Conservation (phyloP, 2,329 filamentous ascomycete genomes). For the Calonectria henricotiae region DNA sequence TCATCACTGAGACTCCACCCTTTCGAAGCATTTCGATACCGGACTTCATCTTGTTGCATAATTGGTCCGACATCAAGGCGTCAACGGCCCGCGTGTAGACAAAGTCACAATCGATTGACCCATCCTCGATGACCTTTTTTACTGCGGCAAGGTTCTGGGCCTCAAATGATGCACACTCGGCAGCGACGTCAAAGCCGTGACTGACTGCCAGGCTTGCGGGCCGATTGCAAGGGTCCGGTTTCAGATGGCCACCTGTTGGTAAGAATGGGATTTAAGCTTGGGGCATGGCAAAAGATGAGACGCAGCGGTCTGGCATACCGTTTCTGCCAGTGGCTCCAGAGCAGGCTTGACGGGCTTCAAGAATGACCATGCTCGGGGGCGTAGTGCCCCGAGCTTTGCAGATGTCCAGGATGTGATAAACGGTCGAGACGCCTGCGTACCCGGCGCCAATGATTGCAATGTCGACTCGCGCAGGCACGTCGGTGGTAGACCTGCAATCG, state of each 20-base stretch:
- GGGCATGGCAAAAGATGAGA: background rate
- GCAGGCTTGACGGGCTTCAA: conserved; percentile 58
- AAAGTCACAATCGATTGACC: conserved; percentile 64
- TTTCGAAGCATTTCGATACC: conserved; percentile 54
- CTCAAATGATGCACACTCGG: conserved; percentile 46
- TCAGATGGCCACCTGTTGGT: conserved; percentile 43
- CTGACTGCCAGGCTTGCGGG: conserved; percentile 15
- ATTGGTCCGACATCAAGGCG: conserved; percentile 53
- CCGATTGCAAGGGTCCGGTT: conserved; percentile 42
- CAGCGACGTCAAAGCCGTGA: conserved; percentile 45
- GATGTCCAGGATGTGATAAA: conserved; percentile 60
- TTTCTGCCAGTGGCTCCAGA: conserved; percentile 61
- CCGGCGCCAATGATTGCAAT: conserved; percentile 67
- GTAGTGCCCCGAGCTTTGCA: conserved; percentile 39
- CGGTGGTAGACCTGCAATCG: conserved; percentile 31
- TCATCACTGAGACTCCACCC: conserved; percentile 10
- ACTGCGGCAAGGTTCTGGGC: conserved; percentile 47
- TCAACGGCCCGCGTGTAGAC: conserved; percentile 61
- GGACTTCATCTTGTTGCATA: conserved; percentile 51
- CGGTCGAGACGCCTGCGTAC: conserved; percentile 63
- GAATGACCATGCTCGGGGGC: conserved; percentile 50
- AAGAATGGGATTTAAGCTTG: conserved; percentile 6
- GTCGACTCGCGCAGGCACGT: conserved; percentile 60
- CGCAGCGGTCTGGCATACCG: conserved; percentile 42
- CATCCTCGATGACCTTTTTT: conserved; percentile 58